phyloP scores from a whole-genome alignment of 352 stramenopile genomes.

The Globisporangium echinulatum region DNA sequence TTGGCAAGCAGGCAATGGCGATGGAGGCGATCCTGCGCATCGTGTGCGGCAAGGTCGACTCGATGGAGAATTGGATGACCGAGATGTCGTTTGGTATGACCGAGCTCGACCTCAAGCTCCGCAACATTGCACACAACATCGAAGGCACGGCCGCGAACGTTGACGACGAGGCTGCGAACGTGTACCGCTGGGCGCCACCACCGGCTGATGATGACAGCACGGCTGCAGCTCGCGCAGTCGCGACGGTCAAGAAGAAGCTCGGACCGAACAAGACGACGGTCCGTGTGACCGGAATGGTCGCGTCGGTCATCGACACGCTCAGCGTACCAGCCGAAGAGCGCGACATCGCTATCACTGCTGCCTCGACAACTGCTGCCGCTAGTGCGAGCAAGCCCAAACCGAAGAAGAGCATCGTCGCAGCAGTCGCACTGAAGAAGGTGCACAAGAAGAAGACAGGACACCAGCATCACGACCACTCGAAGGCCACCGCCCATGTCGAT shows the following conservation, averaged over 20 bases:
- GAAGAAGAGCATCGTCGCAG: constrained; percentile 7
- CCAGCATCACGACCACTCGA: constrained; percentile 13
- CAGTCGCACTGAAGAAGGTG: constrained; percentile 8
- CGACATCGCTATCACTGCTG: not conserved
- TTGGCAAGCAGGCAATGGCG: constrained; percentile 71
- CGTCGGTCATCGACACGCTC: constrained; percentile 48
- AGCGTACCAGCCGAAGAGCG: constrained; percentile 11
- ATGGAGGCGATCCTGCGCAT: constrained; percentile 61
- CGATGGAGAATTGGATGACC: constrained; percentile 66
- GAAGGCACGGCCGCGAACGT: constrained; percentile 63
- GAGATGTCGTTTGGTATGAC: constrained; percentile 72
- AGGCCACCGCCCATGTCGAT: too few species aligned
- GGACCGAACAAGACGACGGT: constrained; percentile 43
- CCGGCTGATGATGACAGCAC: constrained; percentile 16
- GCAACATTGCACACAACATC: constrained; percentile 80
- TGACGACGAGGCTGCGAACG: constrained; percentile 31
- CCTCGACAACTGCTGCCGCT: not conserved
- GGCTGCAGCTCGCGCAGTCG: not conserved
- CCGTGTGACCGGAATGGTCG: constrained; percentile 58
- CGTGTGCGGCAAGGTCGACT: constrained; percentile 70
- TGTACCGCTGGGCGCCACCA: constrained; percentile 41
- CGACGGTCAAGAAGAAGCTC: constrained; percentile 49
- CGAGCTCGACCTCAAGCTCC: constrained; percentile 64
- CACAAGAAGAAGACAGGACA: constrained; percentile 17
- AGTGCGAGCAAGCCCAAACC: not conserved